Conservation (phyloP, 768 basidiomycete genomes). For the Lyophyllum shimeji region DNA sequence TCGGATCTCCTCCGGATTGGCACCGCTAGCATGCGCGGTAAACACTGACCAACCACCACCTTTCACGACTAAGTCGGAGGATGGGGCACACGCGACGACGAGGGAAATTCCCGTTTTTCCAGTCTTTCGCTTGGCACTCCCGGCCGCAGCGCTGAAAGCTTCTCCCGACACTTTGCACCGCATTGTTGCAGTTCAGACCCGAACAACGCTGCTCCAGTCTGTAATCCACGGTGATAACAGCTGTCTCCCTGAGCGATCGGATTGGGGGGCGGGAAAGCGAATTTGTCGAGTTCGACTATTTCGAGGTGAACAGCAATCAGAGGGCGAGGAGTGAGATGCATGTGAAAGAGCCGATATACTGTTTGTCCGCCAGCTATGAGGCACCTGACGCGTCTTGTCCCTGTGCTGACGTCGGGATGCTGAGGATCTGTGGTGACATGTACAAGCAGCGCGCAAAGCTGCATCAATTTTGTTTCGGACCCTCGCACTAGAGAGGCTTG, state of each 20-base stretch:
- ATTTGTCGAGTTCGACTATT: constrained; percentile 6
- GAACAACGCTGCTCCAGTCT: constrained; percentile 7
- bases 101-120: constrained; percentile 8
- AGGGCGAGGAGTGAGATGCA: constrained; percentile 13
- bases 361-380: background rate
- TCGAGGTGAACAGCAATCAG: constrained; percentile 6
- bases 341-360: constrained; percentile 14
- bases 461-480: constrained; percentile 11
- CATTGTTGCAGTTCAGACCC: constrained; percentile 8
- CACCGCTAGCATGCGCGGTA: background rate
- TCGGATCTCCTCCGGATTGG: no score
- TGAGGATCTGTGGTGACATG: constrained; percentile 9
- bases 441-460: constrained; percentile 9
- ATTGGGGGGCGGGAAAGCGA: constrained; percentile 5
- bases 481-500: constrained; percentile 4
- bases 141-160: background rate
- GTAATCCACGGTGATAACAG: background rate
- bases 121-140: constrained; percentile 9
- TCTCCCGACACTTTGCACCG: constrained; percentile 9
- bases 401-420: background rate
- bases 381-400: background rate
- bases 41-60: background rate
- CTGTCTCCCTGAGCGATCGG: background rate
- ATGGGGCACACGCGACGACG: constrained; percentile 4
- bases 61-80: constrained; percentile 2